Evolutionary conservation across 306 rosid genomes (phyloP), one percentile per base, ranked within the genome.

Genomic region (Trifolium fragiferum): DNA sequence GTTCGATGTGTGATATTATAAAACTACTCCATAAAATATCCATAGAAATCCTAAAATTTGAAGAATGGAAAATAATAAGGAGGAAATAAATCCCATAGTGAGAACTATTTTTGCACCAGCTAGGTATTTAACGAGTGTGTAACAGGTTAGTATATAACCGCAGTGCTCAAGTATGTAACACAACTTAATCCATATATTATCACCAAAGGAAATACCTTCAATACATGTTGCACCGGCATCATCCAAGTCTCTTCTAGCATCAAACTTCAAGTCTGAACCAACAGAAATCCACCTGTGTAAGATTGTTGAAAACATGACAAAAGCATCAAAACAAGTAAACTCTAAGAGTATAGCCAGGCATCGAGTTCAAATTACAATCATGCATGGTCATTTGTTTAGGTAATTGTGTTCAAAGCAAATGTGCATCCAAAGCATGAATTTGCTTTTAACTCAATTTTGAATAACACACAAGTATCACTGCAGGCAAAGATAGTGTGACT

Each of bases 231-330:
- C 99, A 78, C 95, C 96, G 50, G 84, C 95, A 78, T 94, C 99
- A 78, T 88, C 95, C 75, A 94, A 87, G 90, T 94, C 99, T 92
- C 99, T 92, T 80, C 92, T 83, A 27, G 99, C 97, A 86, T 94
- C 99, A 81, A 87, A 94, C 89, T 92, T 94, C 87, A 94, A 86
- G 90, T 94, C 99, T 81, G 99, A 94, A 90, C 99, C 99, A 88
- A 94, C 93, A 83, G 99, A 94, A 84, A 94, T 85, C 99, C 99
- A 94, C 96, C 99, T 94, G 88, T 69, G 80, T 77, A 59, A 87
- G 84, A 87, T 76, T 76, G 72, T 65, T 13, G 66, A 57, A 80
- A 72, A 76, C 75, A 64, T 60, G 65, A 77, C 38, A 81, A 83
- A 81, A 32, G 68, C 66, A 83, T 82, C 80, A 81, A 74, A 81